These are phyloP conservation scores for Termitomyces bulborhizus DNA, from an alignment of 768 basidiomycete species.

Conservation along the genomic window DNA sequence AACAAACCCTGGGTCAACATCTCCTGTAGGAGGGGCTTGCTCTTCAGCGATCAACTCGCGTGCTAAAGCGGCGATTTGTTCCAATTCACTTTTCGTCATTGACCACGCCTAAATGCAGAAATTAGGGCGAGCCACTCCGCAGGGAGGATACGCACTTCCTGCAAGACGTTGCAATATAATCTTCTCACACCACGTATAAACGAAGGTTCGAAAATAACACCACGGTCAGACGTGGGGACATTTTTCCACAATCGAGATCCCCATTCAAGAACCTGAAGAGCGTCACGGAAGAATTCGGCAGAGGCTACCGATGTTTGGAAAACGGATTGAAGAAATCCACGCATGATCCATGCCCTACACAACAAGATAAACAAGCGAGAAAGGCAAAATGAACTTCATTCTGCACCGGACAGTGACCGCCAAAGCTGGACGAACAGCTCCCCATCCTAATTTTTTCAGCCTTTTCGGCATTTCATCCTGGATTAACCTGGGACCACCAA, in stretches of 20 bases:
- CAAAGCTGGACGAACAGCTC: constrained; percentile 27
- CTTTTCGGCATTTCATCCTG: constrained; percentile 25
- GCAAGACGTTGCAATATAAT: constrained; percentile 25
- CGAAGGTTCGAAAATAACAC: constrained; percentile 34
- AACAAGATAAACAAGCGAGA: neutral
- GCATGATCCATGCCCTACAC: constrained; percentile 33
- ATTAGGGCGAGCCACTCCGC: neutral
- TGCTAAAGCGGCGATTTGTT: constrained; percentile 25
- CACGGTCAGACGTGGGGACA: constrained; percentile 30
- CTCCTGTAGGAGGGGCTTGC: constrained; percentile 11
- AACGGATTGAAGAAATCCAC: constrained; percentile 23
- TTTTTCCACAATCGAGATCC: constrained; percentile 32
- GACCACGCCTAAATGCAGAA: constrained; percentile 6
- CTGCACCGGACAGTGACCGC: constrained; percentile 30
- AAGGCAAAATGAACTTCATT: neutral
- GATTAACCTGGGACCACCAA: constrained; percentile 25
- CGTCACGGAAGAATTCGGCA: constrained; percentile 28
- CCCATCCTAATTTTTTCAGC: constrained; percentile 22
- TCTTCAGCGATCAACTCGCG: constrained; percentile 25
- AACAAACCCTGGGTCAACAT: constrained; percentile 23
- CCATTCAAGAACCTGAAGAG: constrained; percentile 36
- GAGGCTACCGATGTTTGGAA: constrained; percentile 14
- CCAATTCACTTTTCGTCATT: constrained; percentile 15
- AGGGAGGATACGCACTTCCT: constrained; percentile 21
- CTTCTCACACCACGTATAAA: constrained; percentile 37